phyloP scores from a whole-genome alignment of 495 filamentous ascomycete species.

The Penicillium salamii region DNA sequence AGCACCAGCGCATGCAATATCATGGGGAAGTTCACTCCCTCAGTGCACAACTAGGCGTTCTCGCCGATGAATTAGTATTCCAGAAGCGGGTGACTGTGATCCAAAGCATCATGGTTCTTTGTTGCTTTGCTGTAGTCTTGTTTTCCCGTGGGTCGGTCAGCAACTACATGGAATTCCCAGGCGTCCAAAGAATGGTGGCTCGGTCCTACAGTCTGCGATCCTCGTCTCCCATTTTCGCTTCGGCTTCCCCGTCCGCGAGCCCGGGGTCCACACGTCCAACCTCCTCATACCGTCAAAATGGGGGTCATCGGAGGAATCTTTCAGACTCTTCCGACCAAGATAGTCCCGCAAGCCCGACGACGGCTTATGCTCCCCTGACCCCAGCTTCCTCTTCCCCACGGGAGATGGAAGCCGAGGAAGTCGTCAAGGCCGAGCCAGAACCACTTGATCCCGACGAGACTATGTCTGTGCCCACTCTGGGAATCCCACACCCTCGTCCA shows the following conservation, averaged over 20 bases:
- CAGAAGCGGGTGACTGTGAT: constrained; percentile 93
- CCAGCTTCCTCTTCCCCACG: constrained; percentile 35
- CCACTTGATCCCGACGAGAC: constrained; percentile 15
- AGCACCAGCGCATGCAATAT: constrained; percentile 77
- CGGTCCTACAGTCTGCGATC: constrained; percentile 45
- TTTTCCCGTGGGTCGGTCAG: constrained; percentile 56
- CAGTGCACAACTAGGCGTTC: constrained; percentile 73
- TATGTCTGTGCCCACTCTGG: constrained; percentile 21
- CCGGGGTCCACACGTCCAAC: constrained; percentile 42
- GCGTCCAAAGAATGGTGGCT: constrained; percentile 55
- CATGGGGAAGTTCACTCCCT: constrained; percentile 78
- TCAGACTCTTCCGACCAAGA: constrained; percentile 41
- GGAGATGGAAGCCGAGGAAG: constrained; percentile 19
- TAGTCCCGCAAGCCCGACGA: constrained; percentile 32
- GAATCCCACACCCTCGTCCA: constrained; percentile 27
- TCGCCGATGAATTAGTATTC: constrained; percentile 93
- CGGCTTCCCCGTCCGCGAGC: constrained; percentile 44
- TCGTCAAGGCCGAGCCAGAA: constrained; percentile 4
- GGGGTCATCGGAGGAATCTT: constrained; percentile 35
- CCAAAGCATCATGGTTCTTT: constrained; percentile 80
- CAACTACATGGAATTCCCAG: constrained; percentile 53
- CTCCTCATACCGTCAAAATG: constrained; percentile 34
- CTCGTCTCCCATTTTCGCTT: constrained; percentile 41
- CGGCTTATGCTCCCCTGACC: constrained; percentile 48
- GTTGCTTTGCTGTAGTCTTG: constrained; percentile 83